These are phyloP conservation scores for Ricinus communis DNA, from an alignment of 345 rosid species.

Conservation along the genomic window DNA sequence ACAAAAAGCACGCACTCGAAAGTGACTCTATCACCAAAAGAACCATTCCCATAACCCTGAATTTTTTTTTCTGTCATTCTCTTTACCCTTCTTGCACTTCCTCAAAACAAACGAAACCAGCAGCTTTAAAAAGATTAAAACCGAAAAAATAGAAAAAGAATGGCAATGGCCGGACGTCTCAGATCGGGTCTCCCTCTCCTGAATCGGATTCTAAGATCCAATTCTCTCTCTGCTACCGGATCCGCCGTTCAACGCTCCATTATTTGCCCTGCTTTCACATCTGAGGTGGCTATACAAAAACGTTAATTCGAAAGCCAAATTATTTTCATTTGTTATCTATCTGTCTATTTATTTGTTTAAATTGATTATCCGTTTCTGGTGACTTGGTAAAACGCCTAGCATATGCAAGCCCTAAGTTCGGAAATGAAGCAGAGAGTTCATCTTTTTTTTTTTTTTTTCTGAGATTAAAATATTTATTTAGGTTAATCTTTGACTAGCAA, in stretches of 20 bases:
- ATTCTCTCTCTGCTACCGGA: slow-evolving; percentile 38
- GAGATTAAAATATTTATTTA: too few species aligned
- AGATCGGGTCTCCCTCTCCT: slow-evolving; percentile 66
- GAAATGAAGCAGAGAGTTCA: not conserved
- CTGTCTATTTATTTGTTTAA: too few species aligned
- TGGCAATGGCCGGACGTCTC: slow-evolving; percentile 66
- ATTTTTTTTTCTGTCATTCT: too few species aligned
- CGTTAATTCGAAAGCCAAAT: too few species aligned
- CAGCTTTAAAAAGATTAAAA: not conserved
- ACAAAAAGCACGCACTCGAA: not conserved
- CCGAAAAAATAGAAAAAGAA: not conserved
- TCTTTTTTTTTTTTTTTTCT: not conserved
- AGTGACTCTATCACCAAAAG: too few species aligned
- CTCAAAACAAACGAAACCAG: not conserved
- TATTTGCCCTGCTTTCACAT: slow-evolving; percentile 25
- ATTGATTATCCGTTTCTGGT: not conserved
- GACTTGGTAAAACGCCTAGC: not conserved
- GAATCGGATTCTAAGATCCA: slow-evolving; percentile 41
- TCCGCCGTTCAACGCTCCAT: slow-evolving; percentile 39
- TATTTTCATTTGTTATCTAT: too few species aligned
- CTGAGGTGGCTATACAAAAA: slow-evolving; percentile 44
- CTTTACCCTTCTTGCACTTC: too few species aligned
- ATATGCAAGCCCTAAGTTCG: not conserved
- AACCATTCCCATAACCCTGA: not conserved
- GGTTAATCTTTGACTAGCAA: too few species aligned